Conservation (phyloP, 768 basidiomycete genomes). For the Serpula lacrymans region DNA sequence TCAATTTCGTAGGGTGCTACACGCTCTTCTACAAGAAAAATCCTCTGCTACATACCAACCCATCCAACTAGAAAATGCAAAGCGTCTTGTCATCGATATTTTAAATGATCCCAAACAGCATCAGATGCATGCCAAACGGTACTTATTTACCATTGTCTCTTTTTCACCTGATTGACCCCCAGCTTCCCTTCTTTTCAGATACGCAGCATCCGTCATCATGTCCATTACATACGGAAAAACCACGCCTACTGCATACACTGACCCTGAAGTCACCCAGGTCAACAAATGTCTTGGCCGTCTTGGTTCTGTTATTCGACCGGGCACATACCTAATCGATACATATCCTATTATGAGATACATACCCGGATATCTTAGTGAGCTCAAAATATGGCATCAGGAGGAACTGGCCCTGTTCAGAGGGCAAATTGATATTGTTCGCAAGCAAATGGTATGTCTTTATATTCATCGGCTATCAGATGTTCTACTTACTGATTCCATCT, state of each 20-base stretch:
- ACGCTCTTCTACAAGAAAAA: conserved; percentile 31
- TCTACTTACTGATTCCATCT: background rate
- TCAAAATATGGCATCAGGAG: conserved; percentile 49
- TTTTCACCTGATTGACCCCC: background rate
- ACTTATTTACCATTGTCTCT: background rate
- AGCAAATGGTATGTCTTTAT: conserved; percentile 22
- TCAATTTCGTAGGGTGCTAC: conserved; percentile 23
- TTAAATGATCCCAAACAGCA: conserved; percentile 29
- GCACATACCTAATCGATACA: conserved; percentile 24
- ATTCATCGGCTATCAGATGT: too few relatives aligned
- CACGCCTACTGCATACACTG: conserved; percentile 33
- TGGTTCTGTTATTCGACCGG: conserved; percentile 18
- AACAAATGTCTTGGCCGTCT: conserved; percentile 23
- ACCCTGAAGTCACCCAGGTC: conserved; percentile 31
- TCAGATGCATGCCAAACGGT: conserved; percentile 33
- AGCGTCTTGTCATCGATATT: conserved; percentile 32
- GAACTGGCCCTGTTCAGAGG: conserved; percentile 32
- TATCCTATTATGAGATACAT: conserved; percentile 20
- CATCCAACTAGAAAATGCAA: conserved; percentile 30
- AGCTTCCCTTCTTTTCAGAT: conserved; percentile 17
- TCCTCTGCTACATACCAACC: conserved; percentile 29
- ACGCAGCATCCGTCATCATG: conserved; percentile 37
- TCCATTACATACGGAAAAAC: conserved; percentile 38
- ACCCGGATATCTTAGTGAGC: conserved; percentile 41
- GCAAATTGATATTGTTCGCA: conserved; percentile 25